phyloP scores from a whole-genome alignment of 805 yeast species.

The Wickerhamiella musiphila region DNA sequence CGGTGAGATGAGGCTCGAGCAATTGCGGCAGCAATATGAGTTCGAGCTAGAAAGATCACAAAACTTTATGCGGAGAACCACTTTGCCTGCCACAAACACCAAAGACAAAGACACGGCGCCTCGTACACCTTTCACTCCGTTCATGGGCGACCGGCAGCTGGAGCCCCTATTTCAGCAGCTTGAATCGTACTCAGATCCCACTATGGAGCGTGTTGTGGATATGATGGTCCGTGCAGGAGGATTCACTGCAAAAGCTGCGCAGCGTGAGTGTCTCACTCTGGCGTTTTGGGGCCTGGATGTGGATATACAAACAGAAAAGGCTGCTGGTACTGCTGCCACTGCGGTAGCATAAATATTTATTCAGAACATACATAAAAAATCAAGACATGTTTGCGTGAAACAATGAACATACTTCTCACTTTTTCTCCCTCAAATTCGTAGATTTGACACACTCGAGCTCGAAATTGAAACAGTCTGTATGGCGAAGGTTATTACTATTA shows the following conservation, averaged over 20 bases:
- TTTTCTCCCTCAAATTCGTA: too few relatives aligned
- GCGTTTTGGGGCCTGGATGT: constrained; percentile 87
- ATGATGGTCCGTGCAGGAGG: constrained; percentile 73
- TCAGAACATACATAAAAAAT: not conserved
- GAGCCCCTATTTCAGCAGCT: constrained; percentile 33
- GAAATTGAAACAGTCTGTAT: too few relatives aligned
- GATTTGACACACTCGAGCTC: too few relatives aligned
- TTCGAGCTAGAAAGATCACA: constrained; percentile 20
- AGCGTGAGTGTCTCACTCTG: constrained; percentile 61
- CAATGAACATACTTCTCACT: too few relatives aligned
- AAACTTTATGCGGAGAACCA: constrained; percentile 21
- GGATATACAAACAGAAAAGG: constrained; percentile 44
- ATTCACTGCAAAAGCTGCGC: constrained; percentile 51
- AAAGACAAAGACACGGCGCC: constrained; percentile 10
- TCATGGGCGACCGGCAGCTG: constrained; percentile 68
- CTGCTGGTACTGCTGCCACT: constrained; percentile 1
- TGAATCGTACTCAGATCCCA: constrained; percentile 44
- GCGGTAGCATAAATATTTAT: not conserved
- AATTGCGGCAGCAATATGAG: constrained; percentile 42
- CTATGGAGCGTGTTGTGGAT: constrained; percentile 32
- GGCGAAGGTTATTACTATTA: too few relatives aligned
- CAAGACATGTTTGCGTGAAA: not conserved
- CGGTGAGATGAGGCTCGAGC: constrained; percentile 44
- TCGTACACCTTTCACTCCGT: constrained; percentile 73
- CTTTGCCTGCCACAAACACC: constrained; percentile 12